Base-by-base conservation (phyloP, 208 protist species). In the Leishmania braziliensis region DNA sequence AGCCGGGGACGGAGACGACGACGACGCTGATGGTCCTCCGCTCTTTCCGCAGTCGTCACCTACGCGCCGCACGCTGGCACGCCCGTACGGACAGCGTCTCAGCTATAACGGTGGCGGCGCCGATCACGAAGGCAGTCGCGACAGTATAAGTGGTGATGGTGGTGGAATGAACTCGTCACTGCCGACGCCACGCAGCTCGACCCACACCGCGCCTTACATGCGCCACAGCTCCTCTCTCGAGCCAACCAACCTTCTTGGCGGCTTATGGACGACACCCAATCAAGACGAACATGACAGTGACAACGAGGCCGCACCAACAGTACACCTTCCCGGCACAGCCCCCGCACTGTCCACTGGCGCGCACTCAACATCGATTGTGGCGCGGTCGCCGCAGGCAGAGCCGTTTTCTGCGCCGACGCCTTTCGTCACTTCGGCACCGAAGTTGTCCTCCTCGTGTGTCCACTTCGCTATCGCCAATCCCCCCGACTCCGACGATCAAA, bases 201-300 rank as follows among this genome's bases (percentile, higher is more conserved):
- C 65, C 5, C 71, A 74, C 53, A 88, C 85, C 33, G 69, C 78
- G 70, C 85, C 85, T 14, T 88, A 88, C 76, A 79, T 84, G 78
- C 81, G 79, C 5, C 82, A 75, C 66, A 88, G 85, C 56, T 65
- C 54, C 51, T 86, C 81, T 48, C 60, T 81, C 20, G 85, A 77
- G 18, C 58, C 53, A 65, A 14, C 70, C 0, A 46, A 56, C 8
- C 62, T 75, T 46, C 60, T 43, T 23, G 39, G 12, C 18, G 29
- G 51, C 51, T 36, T 29, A 23, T 76, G 29, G 16, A 36, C 74
- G 12, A 10, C 54, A 46, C 33, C 39, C 36, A 43, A 48, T 60
- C 74, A 62, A 33, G 18, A 14, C 3, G 36, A 29, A 18, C 54
- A 33, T 6, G 26, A 66, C 33, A 48, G 20, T 12, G 53, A 50